Percentiles rank a stretch among this genome's conserved stretches.
phyloP scores from a whole-genome alignment of 345 rosid genomes.

The Citrus sp. region DNA sequence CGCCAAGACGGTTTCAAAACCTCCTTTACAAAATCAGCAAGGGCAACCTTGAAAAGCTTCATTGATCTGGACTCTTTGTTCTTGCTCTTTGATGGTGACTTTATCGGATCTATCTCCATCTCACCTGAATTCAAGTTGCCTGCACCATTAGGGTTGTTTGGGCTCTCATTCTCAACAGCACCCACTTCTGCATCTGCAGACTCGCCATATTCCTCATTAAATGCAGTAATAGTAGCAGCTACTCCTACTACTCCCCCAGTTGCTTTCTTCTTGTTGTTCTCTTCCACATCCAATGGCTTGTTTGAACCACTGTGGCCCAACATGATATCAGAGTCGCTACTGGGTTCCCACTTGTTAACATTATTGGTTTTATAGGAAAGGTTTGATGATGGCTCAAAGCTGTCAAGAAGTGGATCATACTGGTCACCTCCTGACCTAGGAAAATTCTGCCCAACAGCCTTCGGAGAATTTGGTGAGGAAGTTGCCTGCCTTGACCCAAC shows the following conservation, averaged over 20 bases:
- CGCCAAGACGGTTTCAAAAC: slow-evolving; percentile 87
- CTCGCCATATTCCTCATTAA: slow-evolving; percentile 67
- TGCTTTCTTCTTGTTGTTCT: slow-evolving; percentile 45
- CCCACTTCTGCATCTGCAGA: slow-evolving; percentile 62
- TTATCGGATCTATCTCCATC: slow-evolving; percentile 55
- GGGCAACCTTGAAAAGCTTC: slow-evolving; percentile 68
- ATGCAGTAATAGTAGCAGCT: slow-evolving; percentile 33
- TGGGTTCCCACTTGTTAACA: slow-evolving; percentile 41
- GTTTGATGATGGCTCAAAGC: slow-evolving; percentile 61
- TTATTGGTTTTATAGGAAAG: slow-evolving; percentile 33
- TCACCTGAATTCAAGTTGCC: slow-evolving; percentile 31
- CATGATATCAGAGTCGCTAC: slow-evolving; percentile 33
- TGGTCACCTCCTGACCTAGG: slow-evolving; percentile 43
- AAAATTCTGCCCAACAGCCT: slow-evolving; percentile 27
- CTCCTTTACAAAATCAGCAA: slow-evolving; percentile 91
- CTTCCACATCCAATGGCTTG: slow-evolving; percentile 57
- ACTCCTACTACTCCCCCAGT: slow-evolving; percentile 20
- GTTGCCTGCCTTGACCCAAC: slow-evolving; percentile 42
- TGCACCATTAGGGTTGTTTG: slow-evolving; percentile 33
- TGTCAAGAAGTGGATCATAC: slow-evolving; percentile 89
- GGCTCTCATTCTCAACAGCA: slow-evolving; percentile 56
- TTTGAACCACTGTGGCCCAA: slow-evolving; percentile 42
- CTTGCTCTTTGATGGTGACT: slow-evolving; percentile 49
- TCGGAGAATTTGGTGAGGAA: slow-evolving; percentile 40
- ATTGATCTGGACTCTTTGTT: slow-evolving; percentile 61